Evolutionary conservation across 768 basidiomycete species (phyloP).

Genomic region (Pulveroboletus sp.): DNA sequence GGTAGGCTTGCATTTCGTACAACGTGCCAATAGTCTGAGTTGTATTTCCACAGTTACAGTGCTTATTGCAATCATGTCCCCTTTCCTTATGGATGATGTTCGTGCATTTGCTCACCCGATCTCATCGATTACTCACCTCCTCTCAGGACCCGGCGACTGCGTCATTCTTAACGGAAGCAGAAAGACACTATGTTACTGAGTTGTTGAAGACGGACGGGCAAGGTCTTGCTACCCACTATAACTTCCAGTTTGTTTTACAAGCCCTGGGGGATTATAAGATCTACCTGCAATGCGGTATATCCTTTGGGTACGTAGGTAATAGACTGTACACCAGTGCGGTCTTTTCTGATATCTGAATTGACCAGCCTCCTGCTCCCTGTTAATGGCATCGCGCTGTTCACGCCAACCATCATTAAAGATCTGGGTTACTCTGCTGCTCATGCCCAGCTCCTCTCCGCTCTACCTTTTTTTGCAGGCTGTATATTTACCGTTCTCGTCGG

Average conservation of each 20-base stretch:
- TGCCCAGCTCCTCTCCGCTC: slow-evolving; percentile 46
- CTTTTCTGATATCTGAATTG: slow-evolving; percentile 1
- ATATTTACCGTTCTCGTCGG: slow-evolving; percentile 38
- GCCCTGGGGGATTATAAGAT: slow-evolving; percentile 46
- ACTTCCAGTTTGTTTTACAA: slow-evolving; percentile 45
- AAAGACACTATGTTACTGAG: slow-evolving; percentile 37
- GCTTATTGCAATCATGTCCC: slow-evolving; percentile 20
- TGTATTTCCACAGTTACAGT: slow-evolving; percentile 12
- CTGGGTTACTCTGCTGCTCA: slow-evolving; percentile 49
- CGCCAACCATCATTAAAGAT: slow-evolving; percentile 45
- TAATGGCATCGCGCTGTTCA: slow-evolving; percentile 46
- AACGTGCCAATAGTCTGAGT: background rate
- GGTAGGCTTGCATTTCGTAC: slow-evolving; percentile 7
- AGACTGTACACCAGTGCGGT: background rate
- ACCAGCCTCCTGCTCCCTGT: slow-evolving; percentile 41
- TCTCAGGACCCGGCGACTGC: slow-evolving; percentile 51
- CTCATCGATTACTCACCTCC: background rate
- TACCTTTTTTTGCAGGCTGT: slow-evolving; percentile 45
- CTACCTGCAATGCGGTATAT: slow-evolving; percentile 30
- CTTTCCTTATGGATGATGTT: slow-evolving; percentile 54
- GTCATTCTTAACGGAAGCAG: slow-evolving; percentile 45
- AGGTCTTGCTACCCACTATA: slow-evolving; percentile 43
- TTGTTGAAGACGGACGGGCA: slow-evolving; percentile 43
- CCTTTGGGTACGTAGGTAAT: slow-evolving; percentile 33
- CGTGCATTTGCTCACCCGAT: slow-evolving; percentile 10